Base-by-base conservation (phyloP, 805 yeast genomes). In the Candida fluviatilis region DNA sequence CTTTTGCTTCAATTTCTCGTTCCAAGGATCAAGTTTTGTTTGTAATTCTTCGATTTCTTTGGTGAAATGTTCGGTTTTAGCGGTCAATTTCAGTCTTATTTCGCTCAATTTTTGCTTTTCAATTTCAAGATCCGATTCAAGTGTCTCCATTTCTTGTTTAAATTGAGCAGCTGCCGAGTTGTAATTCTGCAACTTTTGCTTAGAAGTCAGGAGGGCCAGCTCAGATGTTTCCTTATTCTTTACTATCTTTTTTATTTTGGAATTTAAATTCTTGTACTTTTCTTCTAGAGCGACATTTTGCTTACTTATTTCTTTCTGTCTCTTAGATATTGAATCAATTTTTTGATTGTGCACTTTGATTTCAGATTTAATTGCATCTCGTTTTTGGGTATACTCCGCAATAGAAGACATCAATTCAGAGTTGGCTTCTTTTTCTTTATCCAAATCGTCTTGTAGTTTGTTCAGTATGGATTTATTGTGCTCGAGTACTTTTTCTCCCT, bases 1-100 rank as follows among this genome's bases (percentile, higher is more conserved):
- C 40, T 81, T 80, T 12, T 74, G 72, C 42, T 75, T 80, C 21
- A 89, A 62, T 45, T 78, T 73, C 18, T 75, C 81, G 42, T 78
- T 78, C 90, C 95, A 88, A 0, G 98, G 99, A 47, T 85, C 90
- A 5, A 88, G 62, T 42, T 82, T 70, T 5, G 68, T 71, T 54
- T 86, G 90, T 28, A 80, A 61, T 11, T 52, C 49, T 47, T 78
- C 84, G 36, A 90, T 83, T 50, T 84, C 74, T 6, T 70, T 73
- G 1, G 90, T 76, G 39, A 83, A 71, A 2, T 64, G 79, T 8
- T 78, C 71, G 0, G 98, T 91, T 54, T 87, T 86, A 34, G 78
- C 82, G 6, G 87, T 78, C 33, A 93, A 69, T 19, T 76, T 78
- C 5, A 69, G 48, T 50, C 89, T 78, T 10, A 90, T 79, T 18